Percentiles rank a stretch among this genome's conserved stretches.
Evolutionary conservation across 148 eudicot genomes (phyloP).

Genomic region (Fallopia convolvulus): DNA sequence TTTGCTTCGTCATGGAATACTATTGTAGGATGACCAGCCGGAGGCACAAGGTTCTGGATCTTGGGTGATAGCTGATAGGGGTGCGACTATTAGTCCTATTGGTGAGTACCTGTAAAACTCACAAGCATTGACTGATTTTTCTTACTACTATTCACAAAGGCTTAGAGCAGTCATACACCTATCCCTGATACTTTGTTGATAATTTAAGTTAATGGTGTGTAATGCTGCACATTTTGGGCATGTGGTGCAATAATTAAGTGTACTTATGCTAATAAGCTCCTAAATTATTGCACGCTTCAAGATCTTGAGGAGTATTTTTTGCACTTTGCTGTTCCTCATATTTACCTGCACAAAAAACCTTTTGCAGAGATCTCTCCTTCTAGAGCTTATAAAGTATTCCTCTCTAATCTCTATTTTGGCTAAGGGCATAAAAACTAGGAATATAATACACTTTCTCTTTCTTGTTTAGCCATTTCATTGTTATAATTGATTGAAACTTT

Average conservation of each 20-base stretch:
- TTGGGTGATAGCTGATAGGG: constrained; percentile 85
- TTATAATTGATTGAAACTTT: neutral
- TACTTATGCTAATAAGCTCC: neutral
- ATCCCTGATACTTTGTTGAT: neutral
- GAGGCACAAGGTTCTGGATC: constrained; percentile 91
- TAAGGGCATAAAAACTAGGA: neutral
- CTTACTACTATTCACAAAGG: neutral
- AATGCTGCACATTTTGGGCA: neutral
- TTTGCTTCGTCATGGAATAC: neutral
- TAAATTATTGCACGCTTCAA: neutral
- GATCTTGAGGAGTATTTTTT: neutral
- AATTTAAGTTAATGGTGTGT: neutral
- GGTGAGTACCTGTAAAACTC: constrained; percentile 37
- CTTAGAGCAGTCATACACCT: neutral
- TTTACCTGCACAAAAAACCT: neutral
- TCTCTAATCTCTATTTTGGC: neutral
- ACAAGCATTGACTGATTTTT: neutral
- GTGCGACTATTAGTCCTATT: constrained; percentile 82
- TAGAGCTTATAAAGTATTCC: neutral
- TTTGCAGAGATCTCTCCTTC: neutral
- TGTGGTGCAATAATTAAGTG: neutral
- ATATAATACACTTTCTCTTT: neutral
- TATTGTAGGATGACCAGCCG: constrained; percentile 79
- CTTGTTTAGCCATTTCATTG: neutral
- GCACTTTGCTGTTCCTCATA: neutral